phyloP scores from a whole-genome alignment of 1,139 yeast species.

The Hyphopichia buzzinii region DNA sequence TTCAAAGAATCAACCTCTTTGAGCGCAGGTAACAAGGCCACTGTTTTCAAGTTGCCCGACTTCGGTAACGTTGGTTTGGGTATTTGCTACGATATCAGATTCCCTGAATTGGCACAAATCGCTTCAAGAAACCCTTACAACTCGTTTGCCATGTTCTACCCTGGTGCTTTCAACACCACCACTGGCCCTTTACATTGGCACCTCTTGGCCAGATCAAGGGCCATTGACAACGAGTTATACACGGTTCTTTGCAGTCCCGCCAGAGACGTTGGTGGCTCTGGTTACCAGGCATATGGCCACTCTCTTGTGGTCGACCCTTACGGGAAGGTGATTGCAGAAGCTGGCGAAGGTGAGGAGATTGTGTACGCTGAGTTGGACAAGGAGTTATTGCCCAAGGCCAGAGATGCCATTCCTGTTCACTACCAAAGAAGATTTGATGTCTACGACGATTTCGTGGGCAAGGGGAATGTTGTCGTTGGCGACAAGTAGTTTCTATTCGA shows the following conservation, averaged over 20 bases:
- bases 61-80: constrained; percentile 84
- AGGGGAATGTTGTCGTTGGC: constrained; percentile 39
- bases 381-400: constrained; percentile 54
- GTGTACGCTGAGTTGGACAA: constrained; percentile 78
- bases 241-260: constrained; percentile 88
- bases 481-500: constrained; percentile 20
- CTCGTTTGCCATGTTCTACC: constrained; percentile 88
- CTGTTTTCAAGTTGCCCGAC: constrained; percentile 67
- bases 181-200: constrained; percentile 97
- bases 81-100: constrained; percentile 88
- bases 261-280: constrained; percentile 60
- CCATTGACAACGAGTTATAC: constrained; percentile 84
- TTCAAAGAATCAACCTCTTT: constrained; percentile 79
- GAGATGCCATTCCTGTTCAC: constrained; percentile 75
- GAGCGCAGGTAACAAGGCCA: constrained; percentile 75
- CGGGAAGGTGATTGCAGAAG: constrained; percentile 79
- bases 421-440: constrained; percentile 83
- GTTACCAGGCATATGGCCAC: constrained; percentile 92
- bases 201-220: constrained; percentile 78
- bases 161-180: constrained; percentile 94
- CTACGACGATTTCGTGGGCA: constrained; percentile 63
- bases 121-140: constrained; percentile 68
- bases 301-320: constrained; percentile 82
- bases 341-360: constrained; percentile 82
- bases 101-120: constrained; percentile 83